Evolutionary conservation across 2,329 filamentous ascomycete species (phyloP), one percentile per base, ranked within the genome.

Genomic region (Camillea tinctor): DNA sequence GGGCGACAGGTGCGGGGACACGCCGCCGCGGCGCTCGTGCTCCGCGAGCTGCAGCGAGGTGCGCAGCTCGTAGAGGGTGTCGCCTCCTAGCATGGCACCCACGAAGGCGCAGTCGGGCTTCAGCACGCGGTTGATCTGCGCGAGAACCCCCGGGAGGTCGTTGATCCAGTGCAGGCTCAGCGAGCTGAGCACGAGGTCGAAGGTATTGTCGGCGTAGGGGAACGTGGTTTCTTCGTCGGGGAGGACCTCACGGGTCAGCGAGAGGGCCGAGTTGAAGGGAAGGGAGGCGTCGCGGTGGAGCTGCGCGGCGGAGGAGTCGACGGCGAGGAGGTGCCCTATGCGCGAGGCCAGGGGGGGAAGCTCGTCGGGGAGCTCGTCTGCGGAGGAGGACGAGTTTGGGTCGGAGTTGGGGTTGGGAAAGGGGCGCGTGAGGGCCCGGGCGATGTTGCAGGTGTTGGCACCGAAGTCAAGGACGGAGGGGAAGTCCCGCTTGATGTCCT

Each of bases 121-220:
- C 23, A 99, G 83, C 36, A 96, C 80, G 65, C 85, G 84, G 79
- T 97, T 96, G 72, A 97, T 89, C 72, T 96, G 92, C 1, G 88
- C 82, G 1, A 99, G 83, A 11, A 96, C 80, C 1, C 90, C 91
- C 0, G 95, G 95, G 4, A 99, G 85, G 74, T 99, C 92, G 74
- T 99, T 99, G 81, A 97, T 90, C 95, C 95, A 99, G 77, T 99
- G 95, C 73, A 99, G 81, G 60, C 90, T 93, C 60, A 97, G 79
- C 58, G 90, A 96, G 72, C 92, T 96, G 63, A 99, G 80, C 11
- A 97, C 91, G 5, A 96, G 87, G 73, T 98, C 93, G 74, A 97
- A 98, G 3, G 88, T 87, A 65, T 88, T 84, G 4, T 90, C 79
- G 53, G 85, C 85, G 73, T 89, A 97, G 0, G 92, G 92, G 0